Percentiles rank a stretch among this genome's conserved stretches.
Evolutionary conservation across 805 yeast species (phyloP).

Genomic region (Cyberlindnera bimundalis): DNA sequence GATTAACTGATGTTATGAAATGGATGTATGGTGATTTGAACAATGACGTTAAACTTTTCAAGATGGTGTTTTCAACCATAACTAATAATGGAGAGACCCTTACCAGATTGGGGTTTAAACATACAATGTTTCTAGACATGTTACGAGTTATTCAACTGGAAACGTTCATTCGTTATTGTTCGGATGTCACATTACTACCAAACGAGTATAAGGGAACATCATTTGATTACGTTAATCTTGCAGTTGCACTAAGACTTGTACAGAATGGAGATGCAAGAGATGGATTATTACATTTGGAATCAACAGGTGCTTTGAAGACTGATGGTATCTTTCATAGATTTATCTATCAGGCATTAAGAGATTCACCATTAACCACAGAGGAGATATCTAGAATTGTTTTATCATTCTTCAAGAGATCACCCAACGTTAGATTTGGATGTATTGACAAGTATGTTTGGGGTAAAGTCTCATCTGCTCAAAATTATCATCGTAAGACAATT

Average conservation of each 20-base stretch:
- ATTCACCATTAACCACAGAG: conserved; percentile 2
- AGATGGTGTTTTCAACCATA: conserved; percentile 10
- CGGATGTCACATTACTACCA: conserved; percentile 13
- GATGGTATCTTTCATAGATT: conserved; percentile 20
- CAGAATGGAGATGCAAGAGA: conserved; percentile 1
- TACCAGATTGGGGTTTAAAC: conserved; percentile 2
- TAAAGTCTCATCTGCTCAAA: conserved; percentile 4
- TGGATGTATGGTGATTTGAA: conserved; percentile 9
- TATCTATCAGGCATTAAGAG: conserved; percentile 2
- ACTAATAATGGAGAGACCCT: conserved; percentile 12
- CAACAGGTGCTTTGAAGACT: background rate
- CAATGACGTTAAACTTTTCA: conserved; percentile 16
- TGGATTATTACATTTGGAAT: conserved; percentile 12
- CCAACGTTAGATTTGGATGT: conserved; percentile 6
- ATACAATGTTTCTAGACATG: conserved; percentile 11
- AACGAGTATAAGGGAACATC: conserved; percentile 15
- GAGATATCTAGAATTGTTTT: conserved; percentile 1
- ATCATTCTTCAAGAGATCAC: conserved; percentile 6
- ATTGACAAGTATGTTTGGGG: conserved; percentile 13
- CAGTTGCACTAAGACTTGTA: conserved; percentile 12
- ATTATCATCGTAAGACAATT: conserved; percentile 10
- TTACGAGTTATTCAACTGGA: conserved; percentile 17
- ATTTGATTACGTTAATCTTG: conserved; percentile 15
- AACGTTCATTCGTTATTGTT: conserved; percentile 11
- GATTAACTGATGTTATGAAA: conserved; percentile 15